These are phyloP conservation scores for Cardamine chenopodiifolia DNA, from an alignment of 345 rosid species.

Conservation along the genomic window DNA sequence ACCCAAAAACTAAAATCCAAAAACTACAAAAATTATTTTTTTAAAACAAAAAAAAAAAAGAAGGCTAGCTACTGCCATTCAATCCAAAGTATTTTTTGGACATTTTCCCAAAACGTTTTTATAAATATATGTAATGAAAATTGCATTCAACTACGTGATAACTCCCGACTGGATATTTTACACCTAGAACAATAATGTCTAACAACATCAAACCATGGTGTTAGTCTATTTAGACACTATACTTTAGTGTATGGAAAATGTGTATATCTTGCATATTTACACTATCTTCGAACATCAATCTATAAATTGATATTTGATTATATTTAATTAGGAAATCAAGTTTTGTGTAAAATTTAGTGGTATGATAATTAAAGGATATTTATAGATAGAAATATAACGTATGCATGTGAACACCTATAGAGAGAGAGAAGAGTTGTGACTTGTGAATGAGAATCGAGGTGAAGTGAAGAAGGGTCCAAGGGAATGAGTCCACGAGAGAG, in stretches of 20 bases:
- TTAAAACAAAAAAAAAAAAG: background rate
- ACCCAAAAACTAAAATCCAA: conserved; percentile 19
- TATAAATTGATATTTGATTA: background rate
- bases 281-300: background rate
- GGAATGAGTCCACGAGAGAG: conserved; percentile 49
- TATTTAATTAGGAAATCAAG: background rate
- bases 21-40: background rate
- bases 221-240: background rate
- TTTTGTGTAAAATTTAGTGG: background rate
- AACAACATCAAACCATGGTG: background rate
- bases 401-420: conserved; percentile 29
- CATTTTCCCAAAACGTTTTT: background rate
- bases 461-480: conserved; percentile 55
- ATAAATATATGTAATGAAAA: background rate
- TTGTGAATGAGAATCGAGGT: conserved; percentile 31
- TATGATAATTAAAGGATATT: background rate
- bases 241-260: background rate
- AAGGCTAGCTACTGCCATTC: conserved; percentile 8
- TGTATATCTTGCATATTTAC: background rate
- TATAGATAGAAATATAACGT: background rate
- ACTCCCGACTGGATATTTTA: background rate
- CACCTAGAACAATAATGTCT: conserved; percentile 10
- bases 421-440: conserved; percentile 32
- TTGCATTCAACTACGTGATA: background rate
- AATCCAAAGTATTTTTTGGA: conserved; percentile 1